Base-by-base conservation (phyloP, 306 rosid genomes). In the Castanea sativa region DNA sequence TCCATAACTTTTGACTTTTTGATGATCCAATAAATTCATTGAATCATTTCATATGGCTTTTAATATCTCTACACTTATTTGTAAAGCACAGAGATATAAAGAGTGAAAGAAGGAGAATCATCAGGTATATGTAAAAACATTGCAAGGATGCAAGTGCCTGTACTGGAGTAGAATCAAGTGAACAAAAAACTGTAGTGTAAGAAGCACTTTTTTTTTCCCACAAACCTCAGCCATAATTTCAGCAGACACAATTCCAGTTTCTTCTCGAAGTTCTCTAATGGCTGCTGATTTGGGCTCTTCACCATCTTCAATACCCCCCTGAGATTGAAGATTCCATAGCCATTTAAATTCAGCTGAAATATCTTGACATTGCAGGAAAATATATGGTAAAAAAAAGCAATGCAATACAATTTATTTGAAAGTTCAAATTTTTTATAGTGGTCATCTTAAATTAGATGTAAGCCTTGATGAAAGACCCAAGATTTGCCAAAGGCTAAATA, bases 241-340 rank as follows among this genome's bases (percentile, higher is more conserved):
- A 52, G 95, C 98, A 71, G 97, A 90, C 21, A 85, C 93, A 49
- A 95, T 83, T 67, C 99, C 99, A 4, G 99, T 95, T 86, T 95
- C 99, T 89, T 92, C 97, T 85, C 79, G 89, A 45, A 95, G 91
- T 87, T 92, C 98, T 85, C 99, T 84, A 43, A 91, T 77, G 53
- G 99, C 99, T 30, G 99, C 98, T 29, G 78, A 87, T 88, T 89
- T 91, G 6, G 97, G 98, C 52, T 95, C 98, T 79, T 95, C 99
- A 27, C 98, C 98, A 23, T 95, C 99, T 82, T 95, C 99, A 75
- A 95, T 93, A 16, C 92, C 98, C 2, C 99, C 99, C 99, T 95
- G 77, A 56, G 45, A 88, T 79, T 59, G 63, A 72, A 60, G 56
- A 82, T 32, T 69, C 73, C 65, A 73, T 73, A 73, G 16, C 52